A percentile compares a stretch with the other conserved stretches of the same genome.
phyloP scores from a whole-genome alignment of 352 stramenopile species.

The Aphanomyces euteiches region DNA sequence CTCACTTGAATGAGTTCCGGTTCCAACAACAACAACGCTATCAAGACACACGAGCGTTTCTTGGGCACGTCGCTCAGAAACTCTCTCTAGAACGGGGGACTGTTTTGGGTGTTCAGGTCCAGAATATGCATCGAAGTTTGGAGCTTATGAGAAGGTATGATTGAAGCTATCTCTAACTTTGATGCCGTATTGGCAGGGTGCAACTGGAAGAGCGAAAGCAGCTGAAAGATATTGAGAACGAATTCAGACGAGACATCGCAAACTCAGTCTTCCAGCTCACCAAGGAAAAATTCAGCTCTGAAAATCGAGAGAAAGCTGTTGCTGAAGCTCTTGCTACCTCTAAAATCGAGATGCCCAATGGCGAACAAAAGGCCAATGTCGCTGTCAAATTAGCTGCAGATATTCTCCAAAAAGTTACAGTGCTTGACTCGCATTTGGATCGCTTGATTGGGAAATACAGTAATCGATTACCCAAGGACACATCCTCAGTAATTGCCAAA shows the following conservation, averaged over 20 bases:
- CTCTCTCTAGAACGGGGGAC: constrained; percentile 56
- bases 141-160: constrained; percentile 56
- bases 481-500: constrained; percentile 45
- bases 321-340: constrained; percentile 37
- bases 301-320: constrained; percentile 71
- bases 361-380: constrained; percentile 30
- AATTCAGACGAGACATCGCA: constrained; percentile 75
- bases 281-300: constrained; percentile 79
- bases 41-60: constrained; percentile 66
- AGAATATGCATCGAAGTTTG: constrained; percentile 75
- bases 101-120: constrained; percentile 62
- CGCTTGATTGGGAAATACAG: constrained; percentile 49
- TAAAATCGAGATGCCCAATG: constrained; percentile 20
- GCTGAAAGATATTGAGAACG: constrained; percentile 69
- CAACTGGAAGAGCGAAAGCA: constrained; percentile 75
- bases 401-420: constrained; percentile 69
- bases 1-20: constrained; percentile 62
- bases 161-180: neutral
- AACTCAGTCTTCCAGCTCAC: constrained; percentile 78
- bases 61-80: constrained; percentile 66
- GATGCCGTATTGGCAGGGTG: constrained; percentile 30
- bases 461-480: constrained; percentile 40
- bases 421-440: constrained; percentile 80
- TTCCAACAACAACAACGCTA: constrained; percentile 46
- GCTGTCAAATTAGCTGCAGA: constrained; percentile 2